Evolutionary conservation across 169 alveolate species (phyloP).

Genomic region (Plasmodium fragile): DNA sequence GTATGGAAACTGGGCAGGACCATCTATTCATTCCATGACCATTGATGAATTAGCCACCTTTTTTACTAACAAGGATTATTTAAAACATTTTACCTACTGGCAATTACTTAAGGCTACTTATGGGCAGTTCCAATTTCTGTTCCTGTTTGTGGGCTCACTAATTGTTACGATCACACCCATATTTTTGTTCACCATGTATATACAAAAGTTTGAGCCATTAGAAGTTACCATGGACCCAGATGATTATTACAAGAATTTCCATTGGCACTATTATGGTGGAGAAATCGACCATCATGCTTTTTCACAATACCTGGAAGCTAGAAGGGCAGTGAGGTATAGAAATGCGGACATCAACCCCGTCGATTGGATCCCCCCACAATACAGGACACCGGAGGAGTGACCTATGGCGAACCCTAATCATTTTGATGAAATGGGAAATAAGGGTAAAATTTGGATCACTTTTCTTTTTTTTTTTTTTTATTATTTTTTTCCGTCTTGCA

Average conservation of each 20-base stretch:
- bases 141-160: constrained; percentile 71
- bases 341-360: constrained; percentile 87
- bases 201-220: constrained; percentile 83
- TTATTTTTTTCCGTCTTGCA: constrained; percentile 5
- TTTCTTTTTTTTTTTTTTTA: background rate
- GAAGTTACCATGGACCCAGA: constrained; percentile 84
- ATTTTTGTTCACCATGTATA: constrained; percentile 78
- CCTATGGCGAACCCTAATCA: background rate
- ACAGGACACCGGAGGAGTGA: constrained; percentile 79
- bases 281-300: constrained; percentile 90
- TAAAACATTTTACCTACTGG: constrained; percentile 62
- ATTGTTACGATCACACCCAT: constrained; percentile 62
- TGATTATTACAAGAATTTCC: constrained; percentile 84
- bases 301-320: constrained; percentile 89
- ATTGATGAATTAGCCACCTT: constrained; percentile 84
- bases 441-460: background rate
- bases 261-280: constrained; percentile 89
- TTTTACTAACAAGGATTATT: constrained; percentile 78
- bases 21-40: constrained; percentile 85
- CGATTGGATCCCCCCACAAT: constrained; percentile 90
- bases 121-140: constrained; percentile 80
- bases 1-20: constrained; percentile 80
- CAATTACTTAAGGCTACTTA: constrained; percentile 73
- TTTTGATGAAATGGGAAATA: background rate
- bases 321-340: constrained; percentile 90